Evolutionary conservation across 805 yeast species (phyloP).

Genomic region (Saccharomycopsis microspora): DNA sequence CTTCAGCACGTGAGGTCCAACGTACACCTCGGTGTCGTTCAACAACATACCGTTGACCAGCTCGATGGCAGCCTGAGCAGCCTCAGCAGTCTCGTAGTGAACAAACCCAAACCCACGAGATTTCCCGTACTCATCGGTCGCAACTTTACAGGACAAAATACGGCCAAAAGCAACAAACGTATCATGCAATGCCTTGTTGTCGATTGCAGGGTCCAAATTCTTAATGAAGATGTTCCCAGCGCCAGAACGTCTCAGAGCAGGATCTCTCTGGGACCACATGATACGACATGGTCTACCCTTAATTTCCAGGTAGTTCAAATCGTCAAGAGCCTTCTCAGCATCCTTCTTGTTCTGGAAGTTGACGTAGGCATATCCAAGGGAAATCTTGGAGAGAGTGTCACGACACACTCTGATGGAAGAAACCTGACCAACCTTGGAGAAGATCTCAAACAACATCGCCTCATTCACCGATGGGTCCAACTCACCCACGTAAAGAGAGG

Average conservation of each 20-base stretch:
- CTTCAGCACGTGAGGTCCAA: conserved; percentile 86
- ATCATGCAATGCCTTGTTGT: conserved; percentile 97
- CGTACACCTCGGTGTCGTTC: conserved; percentile 92
- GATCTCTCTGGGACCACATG: conserved; percentile 99
- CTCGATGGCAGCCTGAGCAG: conserved; percentile 91
- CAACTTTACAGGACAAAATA: conserved; percentile 94
- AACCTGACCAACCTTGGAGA: conserved; percentile 90
- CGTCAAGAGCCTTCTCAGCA: conserved; percentile 90
- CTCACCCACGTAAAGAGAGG: conserved; percentile 80
- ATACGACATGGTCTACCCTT: conserved; percentile 97
- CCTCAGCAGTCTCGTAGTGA: conserved; percentile 86
- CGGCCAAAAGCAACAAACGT: conserved; percentile 95
- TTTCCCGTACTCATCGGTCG: conserved; percentile 66
- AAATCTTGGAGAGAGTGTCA: conserved; percentile 93
- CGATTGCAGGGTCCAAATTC: conserved; percentile 96
- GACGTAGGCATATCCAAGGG: conserved; percentile 97
- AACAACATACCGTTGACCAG: conserved; percentile 97
- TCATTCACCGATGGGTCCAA: conserved; percentile 87
- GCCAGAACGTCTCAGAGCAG: conserved; percentile 87
- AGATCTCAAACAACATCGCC: conserved; percentile 88
- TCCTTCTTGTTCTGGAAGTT: conserved; percentile 84
- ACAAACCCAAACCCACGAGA: conserved; percentile 37
- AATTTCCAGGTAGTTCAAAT: conserved; percentile 86
- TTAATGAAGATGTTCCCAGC: conserved; percentile 95
- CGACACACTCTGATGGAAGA: conserved; percentile 97